Percentiles rank a stretch among this genome's conserved stretches.
Evolutionary conservation across 148 eudicot genomes (phyloP).

Genomic region (Pharnaceum exiguum): DNA sequence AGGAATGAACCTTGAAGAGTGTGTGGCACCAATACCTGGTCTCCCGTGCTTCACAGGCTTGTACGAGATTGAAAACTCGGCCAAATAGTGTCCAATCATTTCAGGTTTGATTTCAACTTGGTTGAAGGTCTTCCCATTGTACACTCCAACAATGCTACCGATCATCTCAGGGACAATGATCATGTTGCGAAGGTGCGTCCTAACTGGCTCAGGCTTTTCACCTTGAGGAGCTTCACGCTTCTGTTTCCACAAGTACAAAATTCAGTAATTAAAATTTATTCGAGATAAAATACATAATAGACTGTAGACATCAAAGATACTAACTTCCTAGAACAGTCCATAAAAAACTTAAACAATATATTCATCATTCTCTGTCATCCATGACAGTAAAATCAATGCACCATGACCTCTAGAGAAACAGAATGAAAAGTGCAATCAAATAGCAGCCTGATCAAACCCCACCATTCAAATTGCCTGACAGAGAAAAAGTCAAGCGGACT

Average conservation of each 20-base stretch:
- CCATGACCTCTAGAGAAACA: too few species aligned
- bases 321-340: too few species aligned
- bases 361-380: too few species aligned
- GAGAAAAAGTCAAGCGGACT: too few species aligned
- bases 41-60: constrained; percentile 83
- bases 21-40: constrained; percentile 89
- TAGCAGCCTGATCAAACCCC: too few species aligned
- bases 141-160: constrained; percentile 62
- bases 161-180: constrained; percentile 76
- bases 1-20: constrained; percentile 83
- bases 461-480: too few species aligned
- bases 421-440: too few species aligned
- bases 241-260: constrained; percentile 18
- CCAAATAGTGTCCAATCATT: constrained; percentile 74
- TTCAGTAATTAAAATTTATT: background rate
- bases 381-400: too few species aligned
- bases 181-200: constrained; percentile 70
- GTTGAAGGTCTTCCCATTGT: constrained; percentile 77
- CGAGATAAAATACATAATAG: too few species aligned
- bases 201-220: constrained; percentile 59
- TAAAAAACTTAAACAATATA: too few species aligned
- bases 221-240: constrained; percentile 72
- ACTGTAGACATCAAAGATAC: too few species aligned
- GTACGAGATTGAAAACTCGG: constrained; percentile 76
- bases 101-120: constrained; percentile 73